Base-by-base conservation (phyloP, 208 protist genomes). In the Acanthamoeba culbertsoni region DNA sequence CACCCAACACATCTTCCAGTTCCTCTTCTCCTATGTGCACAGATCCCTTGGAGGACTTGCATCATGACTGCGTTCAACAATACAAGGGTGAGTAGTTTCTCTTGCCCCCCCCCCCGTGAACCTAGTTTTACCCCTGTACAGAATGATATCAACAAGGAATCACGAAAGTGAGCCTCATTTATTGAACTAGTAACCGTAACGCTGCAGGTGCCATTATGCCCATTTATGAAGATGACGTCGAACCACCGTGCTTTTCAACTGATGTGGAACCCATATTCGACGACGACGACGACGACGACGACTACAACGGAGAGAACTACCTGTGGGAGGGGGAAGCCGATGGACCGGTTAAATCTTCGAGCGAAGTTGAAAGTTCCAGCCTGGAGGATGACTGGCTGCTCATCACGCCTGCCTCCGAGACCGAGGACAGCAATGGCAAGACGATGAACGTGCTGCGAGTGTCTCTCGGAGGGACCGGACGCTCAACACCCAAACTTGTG, bases 311-410 rank as follows among this genome's bases (percentile, higher is more conserved):
- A 23, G 59, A 79, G 68, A 35, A 16, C 65, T 12, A 75, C 33
- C 16, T 23, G 51, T n/a, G 16, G 23, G 23, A 79, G 48, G 68
- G 18, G 42, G 68, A 48, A 26, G 23, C 8, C n/a, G 59, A 68
- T 68, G 59, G 59, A 23, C 51, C 51, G 14, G 51, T 14, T 23
- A 23, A 59, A n/a, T 14, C 68, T 51, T 4, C 14, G 59, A 68
- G 28, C 59, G 10, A 26, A 8, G 3, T 7, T 4, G 33, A 75
- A n/a, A n/a, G n/a, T n/a, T 48, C 68, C 23, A 40, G 10, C 37
- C n/a, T 79, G 42, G 68, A 79, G 68, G 68, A 79, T 1, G 68
- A 79, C 42, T 79, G 68, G 68, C 68, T 79, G 35, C 20, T 48
- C 37, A 48, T 79, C 31, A 75, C 65, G 14, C 65, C 51, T 59